A percentile compares a stretch with the other conserved stretches of the same genome.
phyloP scores from a whole-genome alignment of 2,329 filamentous ascomycete genomes.

The Calonectria leucothoes region DNA sequence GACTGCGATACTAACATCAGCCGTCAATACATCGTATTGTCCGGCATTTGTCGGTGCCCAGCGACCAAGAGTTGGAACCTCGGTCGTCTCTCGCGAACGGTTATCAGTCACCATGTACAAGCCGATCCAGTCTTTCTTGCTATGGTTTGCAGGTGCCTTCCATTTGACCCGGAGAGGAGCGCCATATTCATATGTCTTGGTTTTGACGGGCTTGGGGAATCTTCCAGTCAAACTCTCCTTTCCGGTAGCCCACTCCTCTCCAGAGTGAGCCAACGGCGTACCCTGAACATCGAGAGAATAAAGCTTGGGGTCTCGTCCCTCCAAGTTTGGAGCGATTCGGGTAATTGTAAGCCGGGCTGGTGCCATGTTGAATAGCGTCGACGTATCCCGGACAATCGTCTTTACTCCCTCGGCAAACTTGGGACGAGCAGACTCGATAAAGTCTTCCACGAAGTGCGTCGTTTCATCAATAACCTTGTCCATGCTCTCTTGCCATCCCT shows the following conservation, averaged over 20 bases:
- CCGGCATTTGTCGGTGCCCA: constrained; percentile 87
- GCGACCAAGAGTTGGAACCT: constrained; percentile 85
- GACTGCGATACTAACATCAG: constrained; percentile 80
- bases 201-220: constrained; percentile 77
- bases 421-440: constrained; percentile 85
- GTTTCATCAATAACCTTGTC: constrained; percentile 90
- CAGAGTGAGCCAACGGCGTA: constrained; percentile 62
- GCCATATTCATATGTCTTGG: constrained; percentile 87
- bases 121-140: constrained; percentile 94
- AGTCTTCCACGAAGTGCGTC: constrained; percentile 89
- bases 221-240: constrained; percentile 80
- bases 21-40: constrained; percentile 79
- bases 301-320: constrained; percentile 81
- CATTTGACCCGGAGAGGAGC: constrained; percentile 90
- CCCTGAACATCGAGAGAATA: constrained; percentile 84
- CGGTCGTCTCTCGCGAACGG: constrained; percentile 83
- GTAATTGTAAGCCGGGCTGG: constrained; percentile 88
- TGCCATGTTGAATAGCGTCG: constrained; percentile 88
- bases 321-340: constrained; percentile 81
- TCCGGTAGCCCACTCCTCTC: constrained; percentile 72
- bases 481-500: constrained; percentile 85
- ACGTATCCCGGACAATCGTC: constrained; percentile 88
- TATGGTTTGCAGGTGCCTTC: constrained; percentile 89
- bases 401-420: constrained; percentile 89
- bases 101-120: constrained; percentile 98